phyloP scores from a whole-genome alignment of 2,329 filamentous ascomycete species.

The Aspergillus persii region DNA sequence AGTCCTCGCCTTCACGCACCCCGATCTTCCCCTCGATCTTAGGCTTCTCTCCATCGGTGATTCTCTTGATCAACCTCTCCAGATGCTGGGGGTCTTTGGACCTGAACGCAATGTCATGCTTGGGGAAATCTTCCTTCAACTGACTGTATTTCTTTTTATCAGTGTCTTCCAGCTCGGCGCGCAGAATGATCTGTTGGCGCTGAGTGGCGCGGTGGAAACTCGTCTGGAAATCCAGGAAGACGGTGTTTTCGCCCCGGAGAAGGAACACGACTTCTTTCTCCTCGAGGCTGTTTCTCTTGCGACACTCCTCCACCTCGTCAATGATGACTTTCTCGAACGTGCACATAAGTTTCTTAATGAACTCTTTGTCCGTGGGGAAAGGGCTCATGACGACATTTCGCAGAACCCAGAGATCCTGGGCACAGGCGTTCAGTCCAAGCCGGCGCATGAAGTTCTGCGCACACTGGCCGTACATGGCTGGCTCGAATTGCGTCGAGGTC shows the following conservation, averaged over 20 bases:
- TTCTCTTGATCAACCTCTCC: too few relatives aligned
- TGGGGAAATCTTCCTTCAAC: too few relatives aligned
- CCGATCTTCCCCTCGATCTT: too few relatives aligned
- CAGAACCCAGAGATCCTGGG: conserved; percentile 44
- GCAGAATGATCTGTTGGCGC: conserved; percentile 38
- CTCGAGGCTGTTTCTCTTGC: neutral
- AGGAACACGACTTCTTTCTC: neutral
- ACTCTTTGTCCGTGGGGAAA: conserved; percentile 21
- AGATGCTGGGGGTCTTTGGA: neutral
- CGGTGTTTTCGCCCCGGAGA: conserved; percentile 28
- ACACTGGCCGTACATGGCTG: conserved; percentile 44
- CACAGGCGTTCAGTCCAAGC: conserved; percentile 30
- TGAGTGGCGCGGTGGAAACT: conserved; percentile 45
- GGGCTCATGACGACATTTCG: conserved; percentile 49
- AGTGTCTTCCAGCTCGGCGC: neutral
- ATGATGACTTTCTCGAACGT: conserved; percentile 1
- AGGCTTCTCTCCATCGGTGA: too few relatives aligned
- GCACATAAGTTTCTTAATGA: neutral
- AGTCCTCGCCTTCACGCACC: too few relatives aligned
- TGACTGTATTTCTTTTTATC: neutral
- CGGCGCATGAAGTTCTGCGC: conserved; percentile 43
- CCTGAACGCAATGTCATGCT: neutral
- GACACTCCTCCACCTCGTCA: conserved; percentile 4
- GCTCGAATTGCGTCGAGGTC: conserved; percentile 45
- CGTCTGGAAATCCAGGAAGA: conserved; percentile 38